Evolutionary conservation across 108 stramenopile genomes (phyloP).

Genomic region (Nitzschia palea): DNA sequence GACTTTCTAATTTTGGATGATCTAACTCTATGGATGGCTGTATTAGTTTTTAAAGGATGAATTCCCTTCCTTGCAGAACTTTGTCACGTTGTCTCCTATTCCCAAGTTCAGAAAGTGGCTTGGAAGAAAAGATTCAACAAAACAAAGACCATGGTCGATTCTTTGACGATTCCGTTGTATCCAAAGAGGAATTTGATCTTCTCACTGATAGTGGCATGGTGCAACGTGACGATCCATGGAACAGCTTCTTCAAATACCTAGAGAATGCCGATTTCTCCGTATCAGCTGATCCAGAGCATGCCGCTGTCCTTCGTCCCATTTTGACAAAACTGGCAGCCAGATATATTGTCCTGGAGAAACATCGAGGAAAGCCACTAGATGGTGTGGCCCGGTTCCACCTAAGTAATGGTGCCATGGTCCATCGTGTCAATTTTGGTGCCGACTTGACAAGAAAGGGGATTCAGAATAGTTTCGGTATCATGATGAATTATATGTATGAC

Average conservation of each 20-base stretch:
- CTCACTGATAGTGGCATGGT: slow-evolving; percentile 11
- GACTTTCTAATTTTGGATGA: too few relatives aligned
- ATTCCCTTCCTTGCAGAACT: slow-evolving; percentile 52
- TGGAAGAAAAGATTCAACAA: slow-evolving; percentile 54
- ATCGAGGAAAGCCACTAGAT: slow-evolving; percentile 75
- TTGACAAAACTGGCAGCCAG: slow-evolving; percentile 69
- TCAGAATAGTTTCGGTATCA: slow-evolving; percentile 71
- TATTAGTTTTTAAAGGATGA: slow-evolving; percentile 1
- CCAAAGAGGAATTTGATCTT: slow-evolving; percentile 26
- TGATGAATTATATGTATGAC: slow-evolving; percentile 87
- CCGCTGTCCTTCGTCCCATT: slow-evolving; percentile 37
- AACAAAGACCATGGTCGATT: slow-evolving; percentile 25
- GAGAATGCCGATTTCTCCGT: neutral
- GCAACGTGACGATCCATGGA: slow-evolving; percentile 6
- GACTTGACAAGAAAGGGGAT: slow-evolving; percentile 67
- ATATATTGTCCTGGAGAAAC: slow-evolving; percentile 65
- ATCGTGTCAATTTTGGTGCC: slow-evolving; percentile 67
- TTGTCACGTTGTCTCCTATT: slow-evolving; percentile 88
- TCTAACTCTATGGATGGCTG: neutral
- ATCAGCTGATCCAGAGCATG: neutral
- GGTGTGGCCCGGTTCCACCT: slow-evolving; percentile 85
- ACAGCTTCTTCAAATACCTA: slow-evolving; percentile 4
- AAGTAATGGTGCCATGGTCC: slow-evolving; percentile 80
- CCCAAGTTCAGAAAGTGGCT: slow-evolving; percentile 87
- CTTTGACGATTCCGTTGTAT: slow-evolving; percentile 37